Conservation (phyloP, 768 basidiomycete genomes). For the Termitomyces sp. region DNA sequence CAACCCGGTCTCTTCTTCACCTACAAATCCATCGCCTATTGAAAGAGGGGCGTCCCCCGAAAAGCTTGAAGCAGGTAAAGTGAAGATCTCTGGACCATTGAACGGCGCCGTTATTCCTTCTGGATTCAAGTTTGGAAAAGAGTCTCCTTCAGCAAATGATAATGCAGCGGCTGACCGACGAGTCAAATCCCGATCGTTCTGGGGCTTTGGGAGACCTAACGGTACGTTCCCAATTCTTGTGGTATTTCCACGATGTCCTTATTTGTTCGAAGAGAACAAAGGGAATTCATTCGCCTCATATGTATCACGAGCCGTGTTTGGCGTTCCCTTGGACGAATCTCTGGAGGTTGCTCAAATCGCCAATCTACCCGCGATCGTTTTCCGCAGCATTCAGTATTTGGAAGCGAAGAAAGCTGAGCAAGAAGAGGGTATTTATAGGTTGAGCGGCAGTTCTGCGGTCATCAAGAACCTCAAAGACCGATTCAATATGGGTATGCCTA, state of each 20-base stretch:
- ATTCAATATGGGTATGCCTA: conserved; percentile 80
- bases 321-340: conserved; percentile 82
- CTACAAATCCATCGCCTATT: conserved; percentile 36
- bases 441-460: conserved; percentile 92
- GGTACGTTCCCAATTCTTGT: conserved; percentile 29
- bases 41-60: conserved; percentile 54
- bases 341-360: conserved; percentile 88
- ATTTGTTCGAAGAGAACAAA: conserved; percentile 27
- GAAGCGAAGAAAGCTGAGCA: conserved; percentile 92
- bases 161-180: conserved; percentile 59
- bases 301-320: conserved; percentile 78
- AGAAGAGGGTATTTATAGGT: conserved; percentile 96
- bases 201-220: conserved; percentile 79
- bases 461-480: conserved; percentile 91
- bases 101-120: conserved; percentile 82
- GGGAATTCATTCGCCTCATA: conserved; percentile 30
- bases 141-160: conserved; percentile 39
- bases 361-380: conserved; percentile 90
- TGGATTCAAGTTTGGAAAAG: conserved; percentile 90
- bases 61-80: conserved; percentile 56
- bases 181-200: conserved; percentile 89
- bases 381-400: conserved; percentile 92
- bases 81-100: conserved; percentile 88
- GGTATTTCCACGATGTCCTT: background rate
- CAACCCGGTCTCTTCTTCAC: conserved; percentile 44